phyloP scores from a whole-genome alignment of 306 rosid species.

The Castanea crenata region DNA sequence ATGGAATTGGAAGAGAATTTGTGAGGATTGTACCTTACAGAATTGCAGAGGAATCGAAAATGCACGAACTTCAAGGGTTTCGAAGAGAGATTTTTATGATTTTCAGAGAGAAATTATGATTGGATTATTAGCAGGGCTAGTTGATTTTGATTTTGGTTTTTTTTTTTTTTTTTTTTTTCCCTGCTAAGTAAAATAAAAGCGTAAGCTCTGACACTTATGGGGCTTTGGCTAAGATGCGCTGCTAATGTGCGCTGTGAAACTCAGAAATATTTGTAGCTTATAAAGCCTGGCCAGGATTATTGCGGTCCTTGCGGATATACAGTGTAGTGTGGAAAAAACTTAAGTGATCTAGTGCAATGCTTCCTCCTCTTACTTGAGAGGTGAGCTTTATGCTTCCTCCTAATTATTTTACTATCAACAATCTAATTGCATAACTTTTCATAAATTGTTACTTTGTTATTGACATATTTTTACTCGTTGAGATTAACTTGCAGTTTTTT shows the following conservation, averaged over 20 bases:
- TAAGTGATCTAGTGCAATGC: too few relatives aligned
- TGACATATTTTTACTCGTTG: too few relatives aligned
- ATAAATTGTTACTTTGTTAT: too few relatives aligned
- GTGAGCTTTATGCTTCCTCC: too few relatives aligned
- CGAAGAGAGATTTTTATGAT: not conserved
- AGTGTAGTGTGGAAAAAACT: too few relatives aligned
- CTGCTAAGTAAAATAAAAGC: not conserved
- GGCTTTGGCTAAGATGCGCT: not conserved
- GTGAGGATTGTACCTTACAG: slow-evolving; percentile 17
- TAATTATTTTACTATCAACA: too few relatives aligned
- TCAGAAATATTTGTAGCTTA: too few relatives aligned
- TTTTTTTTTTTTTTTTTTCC: not conserved
- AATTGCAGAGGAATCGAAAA: slow-evolving; percentile 7
- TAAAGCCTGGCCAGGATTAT: too few relatives aligned
- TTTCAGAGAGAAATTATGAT: not conserved
- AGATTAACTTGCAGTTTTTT: too few relatives aligned
- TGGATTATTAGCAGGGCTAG: not conserved
- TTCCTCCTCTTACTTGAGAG: too few relatives aligned
- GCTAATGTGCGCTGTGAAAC: not conserved
- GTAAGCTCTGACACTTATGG: not conserved
- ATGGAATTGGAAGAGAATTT: not conserved
- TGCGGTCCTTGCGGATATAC: too few relatives aligned
- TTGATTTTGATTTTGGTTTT: not conserved
- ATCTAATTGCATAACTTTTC: too few relatives aligned
- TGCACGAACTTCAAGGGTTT: not conserved